Conservation (phyloP, 805 yeast genomes). For the Candida vartiovaarae region DNA sequence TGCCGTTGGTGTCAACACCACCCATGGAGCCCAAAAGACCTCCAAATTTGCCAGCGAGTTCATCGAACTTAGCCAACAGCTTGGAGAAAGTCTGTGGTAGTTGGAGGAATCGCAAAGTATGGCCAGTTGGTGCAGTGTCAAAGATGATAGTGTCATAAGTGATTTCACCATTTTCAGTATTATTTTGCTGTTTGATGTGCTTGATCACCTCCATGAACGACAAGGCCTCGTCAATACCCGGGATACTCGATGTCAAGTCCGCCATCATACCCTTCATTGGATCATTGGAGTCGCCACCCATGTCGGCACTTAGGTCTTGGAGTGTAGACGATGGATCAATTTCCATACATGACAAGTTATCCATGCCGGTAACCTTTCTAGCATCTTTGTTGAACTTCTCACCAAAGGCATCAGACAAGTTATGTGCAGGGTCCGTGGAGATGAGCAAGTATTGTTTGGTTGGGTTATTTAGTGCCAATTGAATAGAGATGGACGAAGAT, state of each 20-base stretch:
- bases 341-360: conserved; percentile 94
- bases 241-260: conserved; percentile 90
- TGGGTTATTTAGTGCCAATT: conserved; percentile 80
- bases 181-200: conserved; percentile 77
- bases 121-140: conserved; percentile 99
- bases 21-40: conserved; percentile 79
- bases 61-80: conserved; percentile 79
- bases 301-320: conserved; percentile 65
- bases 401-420: conserved; percentile 94
- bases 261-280: conserved; percentile 72
- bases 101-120: conserved; percentile 89
- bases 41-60: conserved; percentile 79
- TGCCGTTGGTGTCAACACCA: conserved; percentile 45
- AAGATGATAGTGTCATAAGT: conserved; percentile 85
- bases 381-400: conserved; percentile 98
- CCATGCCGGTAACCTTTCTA: conserved; percentile 81
- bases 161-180: conserved; percentile 24
- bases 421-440: conserved; percentile 98
- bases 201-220: conserved; percentile 97
- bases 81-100: conserved; percentile 90
- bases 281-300: conserved; percentile 32
- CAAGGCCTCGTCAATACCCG: conserved; percentile 97
- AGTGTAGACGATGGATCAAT: conserved; percentile 93
- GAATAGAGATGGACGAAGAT: conserved; percentile 91
- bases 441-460: conserved; percentile 76